A percentile compares a stretch with the other conserved stretches of the same genome.
These are phyloP conservation scores for Podospora tetraspora DNA, from an alignment of 495 filamentous ascomycete genomes.

Conservation along the genomic window DNA sequence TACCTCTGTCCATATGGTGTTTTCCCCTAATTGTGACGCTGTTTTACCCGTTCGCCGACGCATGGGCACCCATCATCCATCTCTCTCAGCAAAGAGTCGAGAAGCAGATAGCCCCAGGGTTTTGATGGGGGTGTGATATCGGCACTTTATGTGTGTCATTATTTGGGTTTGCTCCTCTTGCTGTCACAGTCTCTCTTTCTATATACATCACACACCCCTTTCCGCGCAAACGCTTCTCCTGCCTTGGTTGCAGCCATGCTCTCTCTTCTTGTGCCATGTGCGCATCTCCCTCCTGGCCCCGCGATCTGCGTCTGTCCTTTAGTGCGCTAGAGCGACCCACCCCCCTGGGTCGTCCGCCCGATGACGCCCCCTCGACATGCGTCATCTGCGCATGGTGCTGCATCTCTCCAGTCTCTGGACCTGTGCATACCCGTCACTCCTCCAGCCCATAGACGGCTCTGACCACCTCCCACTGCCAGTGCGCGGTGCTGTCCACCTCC, in stretches of 20 bases:
- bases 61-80: too few relatives aligned
- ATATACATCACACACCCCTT: neutral
- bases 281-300: neutral
- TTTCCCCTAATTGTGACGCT: neutral
- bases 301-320: neutral
- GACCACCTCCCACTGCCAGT: conserved; percentile 50
- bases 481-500: conserved; percentile 41
- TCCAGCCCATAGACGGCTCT: conserved; percentile 41
- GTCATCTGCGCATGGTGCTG: neutral
- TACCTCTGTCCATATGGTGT: neutral
- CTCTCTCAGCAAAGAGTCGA: too few relatives aligned
- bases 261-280: neutral
- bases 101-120: neutral
- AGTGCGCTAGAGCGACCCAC: neutral
- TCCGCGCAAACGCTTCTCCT: neutral
- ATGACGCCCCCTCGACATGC: neutral
- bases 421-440: conserved; percentile 17
- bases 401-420: neutral
- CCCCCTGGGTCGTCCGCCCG: neutral
- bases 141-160: neutral
- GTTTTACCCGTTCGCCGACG: neutral
- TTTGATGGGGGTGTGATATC: neutral
- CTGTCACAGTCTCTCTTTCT: neutral
- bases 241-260: neutral
- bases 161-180: neutral